Conservation (phyloP, 1,139 yeast species). For the Blastobotrys ciferrii region DNA sequence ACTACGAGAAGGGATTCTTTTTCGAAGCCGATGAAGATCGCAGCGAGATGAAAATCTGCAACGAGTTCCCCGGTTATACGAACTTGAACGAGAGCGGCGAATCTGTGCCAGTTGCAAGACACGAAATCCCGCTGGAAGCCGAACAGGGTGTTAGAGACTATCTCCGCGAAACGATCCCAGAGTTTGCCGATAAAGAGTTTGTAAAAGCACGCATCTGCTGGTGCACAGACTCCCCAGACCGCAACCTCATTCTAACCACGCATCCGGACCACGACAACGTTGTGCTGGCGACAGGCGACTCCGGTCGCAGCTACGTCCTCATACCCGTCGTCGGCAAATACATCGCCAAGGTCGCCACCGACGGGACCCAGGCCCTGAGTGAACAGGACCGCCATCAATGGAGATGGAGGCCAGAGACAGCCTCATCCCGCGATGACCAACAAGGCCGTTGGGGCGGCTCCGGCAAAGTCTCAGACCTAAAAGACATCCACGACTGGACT, state of each 20-base stretch:
- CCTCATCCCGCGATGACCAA: conserved; percentile 19
- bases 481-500: conserved; percentile 23
- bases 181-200: conserved; percentile 36
- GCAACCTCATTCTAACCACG: conserved; percentile 45
- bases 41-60: conserved; percentile 39
- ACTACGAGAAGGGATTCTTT: conserved; percentile 47
- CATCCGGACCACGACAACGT: conserved; percentile 39
- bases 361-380: conserved; percentile 14
- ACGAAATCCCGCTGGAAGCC: conserved; percentile 36
- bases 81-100: conserved; percentile 27
- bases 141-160: conserved; percentile 32
- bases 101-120: conserved; percentile 36
- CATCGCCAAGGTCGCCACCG: conserved; percentile 25
- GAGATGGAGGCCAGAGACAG: conserved; percentile 30
- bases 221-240: conserved; percentile 47
- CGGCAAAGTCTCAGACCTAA: conserved; percentile 23
- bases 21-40: conserved; percentile 45
- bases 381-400: conserved; percentile 19
- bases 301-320: conserved; percentile 47
- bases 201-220: conserved; percentile 45
- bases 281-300: conserved; percentile 46
- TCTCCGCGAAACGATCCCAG: conserved; percentile 28
- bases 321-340: conserved; percentile 46
- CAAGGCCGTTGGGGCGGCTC: conserved; percentile 27
- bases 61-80: conserved; percentile 41